Percentiles rank a stretch among this genome's conserved stretches.
These are phyloP conservation scores for Lycium ferocissimum DNA, from an alignment of 257 asterid species.

Conservation along the genomic window DNA sequence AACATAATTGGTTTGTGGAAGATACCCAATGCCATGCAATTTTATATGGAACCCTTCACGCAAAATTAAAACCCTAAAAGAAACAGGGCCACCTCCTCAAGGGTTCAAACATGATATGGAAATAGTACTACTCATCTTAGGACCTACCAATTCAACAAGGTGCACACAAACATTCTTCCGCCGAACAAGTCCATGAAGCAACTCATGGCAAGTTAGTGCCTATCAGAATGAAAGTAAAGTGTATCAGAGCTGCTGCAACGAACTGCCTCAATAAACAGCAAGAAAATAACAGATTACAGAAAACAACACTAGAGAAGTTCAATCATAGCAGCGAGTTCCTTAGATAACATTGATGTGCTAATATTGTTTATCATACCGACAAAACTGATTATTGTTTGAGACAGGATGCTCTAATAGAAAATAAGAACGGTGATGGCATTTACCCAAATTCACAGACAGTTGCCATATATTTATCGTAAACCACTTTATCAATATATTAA, in stretches of 20 bases:
- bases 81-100: conserved; percentile 2
- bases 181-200: conserved; percentile 95
- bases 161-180: conserved; percentile 66
- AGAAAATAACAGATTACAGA: not conserved
- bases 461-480: not conserved
- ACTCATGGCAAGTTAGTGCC: conserved; percentile 85
- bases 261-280: conserved; percentile 16
- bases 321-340: not conserved
- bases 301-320: conserved; percentile 11
- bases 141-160: conserved; percentile 83
- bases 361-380: conserved; percentile 18
- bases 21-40: conserved; percentile 14
- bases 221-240: conserved; percentile 45
- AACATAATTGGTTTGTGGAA: conserved; percentile 8
- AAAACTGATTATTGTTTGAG: not conserved
- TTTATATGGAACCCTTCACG: not conserved
- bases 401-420: not conserved
- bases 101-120: conserved; percentile 22
- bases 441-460: conserved; percentile 27
- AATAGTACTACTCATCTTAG: conserved; percentile 30
- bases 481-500: not conserved
- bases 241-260: conserved; percentile 20
- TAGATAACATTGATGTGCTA: not conserved
- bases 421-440: conserved; percentile 8
- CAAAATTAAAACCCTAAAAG: conserved; percentile 6